These are phyloP conservation scores for Xylaria sp. DNA, from an alignment of 2,329 filamentous ascomycete genomes.

Conservation along the genomic window DNA sequence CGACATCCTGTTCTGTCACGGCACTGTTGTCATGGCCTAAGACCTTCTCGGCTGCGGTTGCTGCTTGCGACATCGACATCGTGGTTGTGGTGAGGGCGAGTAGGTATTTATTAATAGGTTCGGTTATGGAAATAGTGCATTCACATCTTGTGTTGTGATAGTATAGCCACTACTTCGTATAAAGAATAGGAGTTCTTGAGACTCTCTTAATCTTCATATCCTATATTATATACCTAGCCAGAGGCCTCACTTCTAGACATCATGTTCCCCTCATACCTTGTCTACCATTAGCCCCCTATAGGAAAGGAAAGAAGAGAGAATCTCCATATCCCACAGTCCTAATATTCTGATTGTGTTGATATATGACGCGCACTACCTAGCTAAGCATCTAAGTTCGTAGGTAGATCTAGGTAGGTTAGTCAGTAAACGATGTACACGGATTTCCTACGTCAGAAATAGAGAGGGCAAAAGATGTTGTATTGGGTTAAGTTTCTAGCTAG, in stretches of 20 bases:
- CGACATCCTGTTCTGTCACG: constrained; percentile 74
- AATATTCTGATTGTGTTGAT: not conserved
- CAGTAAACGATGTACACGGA: not conserved
- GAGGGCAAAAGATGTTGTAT: too few species aligned
- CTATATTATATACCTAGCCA: not conserved
- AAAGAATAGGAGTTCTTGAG: not conserved
- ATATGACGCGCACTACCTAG: constrained; percentile 7
- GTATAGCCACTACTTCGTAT: not conserved
- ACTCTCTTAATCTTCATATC: not conserved
- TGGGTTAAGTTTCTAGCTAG: too few species aligned
- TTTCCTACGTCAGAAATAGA: constrained; percentile 9
- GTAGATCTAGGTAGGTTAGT: not conserved
- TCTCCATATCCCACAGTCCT: not conserved
- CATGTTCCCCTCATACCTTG: constrained; percentile 14
- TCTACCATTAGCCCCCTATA: not conserved
- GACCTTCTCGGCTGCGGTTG: constrained; percentile 71
- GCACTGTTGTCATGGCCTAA: constrained; percentile 75
- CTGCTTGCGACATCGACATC: constrained; percentile 73
- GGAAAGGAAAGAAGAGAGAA: not conserved
- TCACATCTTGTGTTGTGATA: not conserved
- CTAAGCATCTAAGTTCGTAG: not conserved
- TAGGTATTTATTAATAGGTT: not conserved
- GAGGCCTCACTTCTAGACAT: not conserved
- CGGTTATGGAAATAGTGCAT: not conserved
- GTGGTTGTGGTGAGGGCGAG: not conserved